Conservation (phyloP, 345 rosid species). For the Hibiscus trionum region DNA sequence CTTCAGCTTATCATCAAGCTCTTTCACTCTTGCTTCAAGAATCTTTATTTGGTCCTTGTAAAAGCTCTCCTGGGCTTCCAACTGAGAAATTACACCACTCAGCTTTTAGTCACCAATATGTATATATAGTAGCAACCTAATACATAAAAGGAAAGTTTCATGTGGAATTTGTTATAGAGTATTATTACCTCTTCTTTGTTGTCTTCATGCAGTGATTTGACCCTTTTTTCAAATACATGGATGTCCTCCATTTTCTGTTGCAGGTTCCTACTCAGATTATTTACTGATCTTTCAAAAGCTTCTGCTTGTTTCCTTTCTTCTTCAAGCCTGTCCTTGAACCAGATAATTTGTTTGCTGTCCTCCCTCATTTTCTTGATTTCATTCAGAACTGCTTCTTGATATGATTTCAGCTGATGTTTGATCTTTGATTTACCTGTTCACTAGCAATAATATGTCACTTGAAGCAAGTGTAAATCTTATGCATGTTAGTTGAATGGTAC, state of each 20-base stretch:
- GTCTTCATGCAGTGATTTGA: neutral
- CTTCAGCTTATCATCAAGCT: neutral
- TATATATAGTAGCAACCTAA: neutral
- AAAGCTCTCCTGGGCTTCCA: conserved; percentile 6
- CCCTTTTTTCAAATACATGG: neutral
- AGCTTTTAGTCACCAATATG: neutral
- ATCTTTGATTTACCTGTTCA: conserved; percentile 10
- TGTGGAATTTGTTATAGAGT: neutral
- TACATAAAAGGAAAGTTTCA: neutral
- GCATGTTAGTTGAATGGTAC: neutral
- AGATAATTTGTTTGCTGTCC: neutral
- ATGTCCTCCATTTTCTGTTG: neutral
- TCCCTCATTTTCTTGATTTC: conserved; percentile 7
- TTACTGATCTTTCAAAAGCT: neutral
- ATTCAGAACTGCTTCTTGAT: conserved; percentile 1
- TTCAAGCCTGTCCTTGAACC: neutral
- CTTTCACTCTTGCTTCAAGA: conserved; percentile 3
- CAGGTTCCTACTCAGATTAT: neutral
- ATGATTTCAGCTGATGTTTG: conserved; percentile 10
- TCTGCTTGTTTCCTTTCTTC: neutral
- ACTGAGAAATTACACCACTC: neutral
- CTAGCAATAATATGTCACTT: neutral
- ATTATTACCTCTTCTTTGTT: conserved; percentile 11
- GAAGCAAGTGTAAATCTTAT: neutral
- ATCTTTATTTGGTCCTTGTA: neutral